Conservation (phyloP, 352 stramenopile genomes). For the Pythium myriotylum region DNA sequence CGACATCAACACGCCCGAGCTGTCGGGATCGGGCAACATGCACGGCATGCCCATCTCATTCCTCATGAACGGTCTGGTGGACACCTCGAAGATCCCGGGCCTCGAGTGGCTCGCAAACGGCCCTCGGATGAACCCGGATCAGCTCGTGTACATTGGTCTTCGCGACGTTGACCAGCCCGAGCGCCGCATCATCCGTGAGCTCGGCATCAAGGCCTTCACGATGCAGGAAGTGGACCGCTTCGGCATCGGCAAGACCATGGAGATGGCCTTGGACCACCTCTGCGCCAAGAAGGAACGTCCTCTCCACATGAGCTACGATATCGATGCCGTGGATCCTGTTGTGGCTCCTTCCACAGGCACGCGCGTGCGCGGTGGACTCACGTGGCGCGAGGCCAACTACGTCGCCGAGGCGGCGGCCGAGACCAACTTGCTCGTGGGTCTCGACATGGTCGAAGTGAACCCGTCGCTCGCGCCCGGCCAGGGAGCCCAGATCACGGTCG, state of each 20-base stretch:
- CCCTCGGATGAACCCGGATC: constrained; percentile 74
- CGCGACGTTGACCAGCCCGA: constrained; percentile 94
- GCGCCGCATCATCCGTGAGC: constrained; percentile 88
- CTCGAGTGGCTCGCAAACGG: constrained; percentile 93
- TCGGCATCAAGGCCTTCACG: constrained; percentile 94
- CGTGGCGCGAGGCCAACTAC: constrained; percentile 97
- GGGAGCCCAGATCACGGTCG: constrained; percentile 91
- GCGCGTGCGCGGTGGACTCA: constrained; percentile 93
- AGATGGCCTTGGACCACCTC: constrained; percentile 95
- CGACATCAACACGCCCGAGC: constrained; percentile 96
- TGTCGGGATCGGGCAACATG: constrained; percentile 95
- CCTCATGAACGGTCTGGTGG: constrained; percentile 91
- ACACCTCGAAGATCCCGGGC: constrained; percentile 89
- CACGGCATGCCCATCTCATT: constrained; percentile 98
- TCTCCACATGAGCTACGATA: constrained; percentile 97
- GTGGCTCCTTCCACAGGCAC: constrained; percentile 96
- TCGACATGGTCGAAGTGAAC: constrained; percentile 98
- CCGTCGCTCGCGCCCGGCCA: constrained; percentile 84
- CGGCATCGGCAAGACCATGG: constrained; percentile 97
- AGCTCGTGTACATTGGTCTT: constrained; percentile 96
- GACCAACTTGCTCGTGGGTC: constrained; percentile 85
- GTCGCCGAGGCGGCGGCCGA: constrained; percentile 93
- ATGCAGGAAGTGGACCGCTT: constrained; percentile 98
- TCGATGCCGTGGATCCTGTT: constrained; percentile 96
- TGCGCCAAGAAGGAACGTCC: constrained; percentile 85